phyloP scores from a whole-genome alignment of 2,329 filamentous ascomycete genomes.

The Metarhizium guizhouense region DNA sequence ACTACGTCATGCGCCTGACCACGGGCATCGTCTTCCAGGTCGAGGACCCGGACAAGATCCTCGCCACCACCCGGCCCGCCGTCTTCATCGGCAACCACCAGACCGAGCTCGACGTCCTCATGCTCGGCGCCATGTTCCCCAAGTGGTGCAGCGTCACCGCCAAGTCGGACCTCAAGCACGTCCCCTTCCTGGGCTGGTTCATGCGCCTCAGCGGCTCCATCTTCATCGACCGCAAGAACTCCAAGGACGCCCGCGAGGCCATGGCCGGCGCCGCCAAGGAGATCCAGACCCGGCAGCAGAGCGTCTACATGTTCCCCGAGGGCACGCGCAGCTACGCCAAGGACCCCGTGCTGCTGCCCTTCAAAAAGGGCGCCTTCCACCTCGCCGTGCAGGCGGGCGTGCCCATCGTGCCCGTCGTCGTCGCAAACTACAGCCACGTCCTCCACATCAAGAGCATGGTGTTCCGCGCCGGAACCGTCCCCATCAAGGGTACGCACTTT shows the following conservation, averaged over 20 bases:
- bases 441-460: conserved; percentile 54
- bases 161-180: conserved; percentile 70
- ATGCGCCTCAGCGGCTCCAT: conserved; percentile 81
- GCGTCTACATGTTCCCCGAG: conserved; percentile 83
- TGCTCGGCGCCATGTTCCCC: conserved; percentile 84
- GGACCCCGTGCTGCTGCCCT: conserved; percentile 76
- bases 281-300: conserved; percentile 65
- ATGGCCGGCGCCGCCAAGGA: conserved; percentile 76
- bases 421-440: conserved; percentile 70
- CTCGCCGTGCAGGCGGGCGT: conserved; percentile 90
- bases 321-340: conserved; percentile 85
- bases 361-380: conserved; percentile 98
- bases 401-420: conserved; percentile 78
- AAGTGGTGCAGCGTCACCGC: conserved; percentile 88
- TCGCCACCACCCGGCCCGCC: conserved; percentile 63
- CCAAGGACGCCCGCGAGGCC: conserved; percentile 70
- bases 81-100: conserved; percentile 95
- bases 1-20: conserved; percentile 63
- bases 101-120: conserved; percentile 87
- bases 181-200: conserved; percentile 91
- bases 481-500: conserved; percentile 55
- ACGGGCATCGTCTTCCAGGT: conserved; percentile 75
- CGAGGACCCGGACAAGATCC: conserved; percentile 54
- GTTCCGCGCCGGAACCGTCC: conserved; percentile 63
- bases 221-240: conserved; percentile 90